Base-by-base conservation (phyloP, 2,329 filamentous ascomycete species). In the Xylaria hypoxylon region DNA sequence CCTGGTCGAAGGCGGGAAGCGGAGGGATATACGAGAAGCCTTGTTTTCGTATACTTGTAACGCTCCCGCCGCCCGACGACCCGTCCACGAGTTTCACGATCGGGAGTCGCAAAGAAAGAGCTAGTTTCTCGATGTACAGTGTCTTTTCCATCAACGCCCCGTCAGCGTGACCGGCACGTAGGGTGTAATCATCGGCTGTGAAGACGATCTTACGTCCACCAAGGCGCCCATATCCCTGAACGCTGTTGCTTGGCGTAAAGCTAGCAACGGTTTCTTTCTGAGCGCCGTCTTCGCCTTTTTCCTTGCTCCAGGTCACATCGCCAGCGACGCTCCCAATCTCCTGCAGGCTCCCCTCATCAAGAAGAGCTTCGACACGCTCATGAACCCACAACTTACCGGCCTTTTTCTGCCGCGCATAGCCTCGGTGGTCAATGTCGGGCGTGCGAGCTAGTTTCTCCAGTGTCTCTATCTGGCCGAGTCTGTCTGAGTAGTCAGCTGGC, bases 11-110 rank as follows among this genome's bases (percentile, higher is more conserved):
- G 3, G 50, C 64, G 10, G 64, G 67, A 28, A 69, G 60, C 7
- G 67, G 67, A 13, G 67, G 67, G 19, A 69, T 64, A 38, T 69
- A 67, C 1, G 64, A 67, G n/a, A 58, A 69, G 6, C 64, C 64
- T 13, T 63, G 10, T 53, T 64, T 57, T 15, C 48, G 44, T 38
- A 69, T 69, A 6, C 33, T 63, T 19, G 67, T 69, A 3, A 69
- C 67, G 19, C 64, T 67, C 13, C 67, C 67, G 7, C 67, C 67
- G 8, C 67, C 67, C 28, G 67, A 69, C 10, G 67, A 69, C 4
- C 67, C 67, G 24, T 69, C 67, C 15, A 69, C 67, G 13, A 69
- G 67, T 45, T 69, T 69, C n/a, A 69, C 52, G 19, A 69, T 69
- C 13, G 67, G 67, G 13, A 69, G 56, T 2, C 67, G 59, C 45